Base-by-base conservation (phyloP, 1,139 yeast species). In the Neolecta irregularis region DNA sequence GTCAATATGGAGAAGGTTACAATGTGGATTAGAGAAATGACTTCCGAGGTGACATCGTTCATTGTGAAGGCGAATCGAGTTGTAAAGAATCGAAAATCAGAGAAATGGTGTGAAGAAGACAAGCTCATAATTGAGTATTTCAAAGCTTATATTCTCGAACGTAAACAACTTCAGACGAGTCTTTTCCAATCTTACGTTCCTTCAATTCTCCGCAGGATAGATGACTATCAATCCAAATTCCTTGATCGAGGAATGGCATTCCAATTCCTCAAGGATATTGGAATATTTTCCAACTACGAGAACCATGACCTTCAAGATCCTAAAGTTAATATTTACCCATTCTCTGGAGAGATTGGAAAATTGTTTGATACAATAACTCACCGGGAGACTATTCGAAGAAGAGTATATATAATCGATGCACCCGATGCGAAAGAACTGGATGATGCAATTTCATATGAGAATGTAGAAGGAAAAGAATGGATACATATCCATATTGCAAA, bases 351-450 rank as follows among this genome's bases (percentile, higher is more conserved):
- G 12, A 15, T 28, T 13, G 31, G 22, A 7, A 16, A 12, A 7
- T 28, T 28, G 22, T 15, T 16, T 5, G 19, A 16, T 9, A 28
- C 20, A 28, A 28, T 28, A 16, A 16, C 20, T 12, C 3, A 5
- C 8, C 20, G 3, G 15, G 20, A 23, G n/a, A 28, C 12, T 7
- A 9, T 28, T 12, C 22, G 24, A 16, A 6, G 24, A 28, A 16
- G 22, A 0, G 73, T 85, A 1, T 88, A 74, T 51, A 83, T 96
- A 55, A 83, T 88, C 41, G 98, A 88, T 55, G 67, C 76, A 2
- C 70, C 63, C 8, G 65, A 65, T 30, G 94, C 96, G 0, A 76
- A 77, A 47, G 98, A 88, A 54, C 78, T 88, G 42, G 98, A 88
- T 54, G 98, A 88, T 54, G 98, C 96, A 32, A 64, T 88, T 19